Evolutionary conservation across 495 filamentous ascomycete species (phyloP), one percentile per base, ranked within the genome.

Genomic region (Xeromyces bisporus): DNA sequence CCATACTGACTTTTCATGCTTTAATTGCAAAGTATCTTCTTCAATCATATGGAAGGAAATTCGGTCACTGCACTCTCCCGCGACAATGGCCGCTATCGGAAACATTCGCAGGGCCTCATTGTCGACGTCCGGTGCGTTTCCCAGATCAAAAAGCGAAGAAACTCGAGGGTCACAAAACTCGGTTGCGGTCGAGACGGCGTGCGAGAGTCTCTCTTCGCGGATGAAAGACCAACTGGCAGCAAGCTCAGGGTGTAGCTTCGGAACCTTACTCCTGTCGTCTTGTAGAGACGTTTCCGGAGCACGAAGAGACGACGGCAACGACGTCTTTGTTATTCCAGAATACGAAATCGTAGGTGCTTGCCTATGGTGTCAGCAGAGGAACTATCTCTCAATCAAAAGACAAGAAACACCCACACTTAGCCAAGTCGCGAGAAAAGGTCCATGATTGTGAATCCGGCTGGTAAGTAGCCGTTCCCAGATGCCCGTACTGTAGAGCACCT

Each of bases 401-500:
- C n/a, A n/a, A n/a, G 15, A 28, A 28, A 9, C 10, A 26, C 49
- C 33, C 43, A 58, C 53, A 17, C 24, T 25, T 43, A 23, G 26
- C 34, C 9, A 60, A 44, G n/a, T 39, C 48, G 11, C 63, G 48
- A 35, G 60, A 41, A 46, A 79, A 80, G 6, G 29, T 44, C 76
- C 76, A 81, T 37, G 53, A 26, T 21, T 60, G 53, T n/a, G 48
- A 55, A 9, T 68, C 63, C 12, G 50, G 32, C 38, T 66, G 50
- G 46, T 78, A 81, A 20, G 49, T 34, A 15, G 67, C 56, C 42
- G 58, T 57, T 42, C 75, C 75, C 34, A 74, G 43, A 44, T 77
- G 71, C 59, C 76, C 76, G 58, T 75, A 80, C 31, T 62, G 64
- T 29, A 80, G 66, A 62, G 66, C 66, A 46, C 48, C 56, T 11